Evolutionary conservation across 768 basidiomycete genomes (phyloP).

Genomic region (Flagelloscypha sp.): DNA sequence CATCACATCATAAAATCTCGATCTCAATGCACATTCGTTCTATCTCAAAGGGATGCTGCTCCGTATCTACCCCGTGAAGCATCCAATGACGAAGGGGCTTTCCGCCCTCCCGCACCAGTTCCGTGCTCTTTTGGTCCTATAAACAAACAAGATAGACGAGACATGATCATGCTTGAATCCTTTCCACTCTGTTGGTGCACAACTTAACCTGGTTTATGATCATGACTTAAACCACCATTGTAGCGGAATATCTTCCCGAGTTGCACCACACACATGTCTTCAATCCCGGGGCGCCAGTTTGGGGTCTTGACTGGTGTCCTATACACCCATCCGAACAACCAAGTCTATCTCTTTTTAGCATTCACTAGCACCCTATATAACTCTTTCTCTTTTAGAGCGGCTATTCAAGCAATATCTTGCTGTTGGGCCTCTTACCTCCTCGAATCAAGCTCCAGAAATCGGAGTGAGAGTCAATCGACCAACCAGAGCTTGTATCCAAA

Average conservation of each 20-base stretch:
- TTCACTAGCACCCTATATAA: slow-evolving; percentile 1
- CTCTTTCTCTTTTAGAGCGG: slow-evolving; percentile 30
- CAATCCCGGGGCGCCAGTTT: slow-evolving; percentile 84
- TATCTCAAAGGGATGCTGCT: slow-evolving; percentile 39
- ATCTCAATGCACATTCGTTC: background rate
- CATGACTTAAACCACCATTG: slow-evolving; percentile 3
- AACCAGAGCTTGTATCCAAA: slow-evolving; percentile 65
- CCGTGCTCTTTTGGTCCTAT: slow-evolving; percentile 63
- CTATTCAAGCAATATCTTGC: slow-evolving; percentile 74
- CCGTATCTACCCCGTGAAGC: slow-evolving; percentile 53
- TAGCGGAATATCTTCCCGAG: slow-evolving; percentile 54
- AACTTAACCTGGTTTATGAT: background rate
- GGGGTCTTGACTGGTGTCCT: slow-evolving; percentile 93
- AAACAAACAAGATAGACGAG: slow-evolving; percentile 38
- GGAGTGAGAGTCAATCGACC: slow-evolving; percentile 53
- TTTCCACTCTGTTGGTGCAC: slow-evolving; percentile 46
- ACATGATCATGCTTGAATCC: slow-evolving; percentile 49
- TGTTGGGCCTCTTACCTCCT: slow-evolving; percentile 64
- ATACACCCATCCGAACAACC: slow-evolving; percentile 49
- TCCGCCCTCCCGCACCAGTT: slow-evolving; percentile 46
- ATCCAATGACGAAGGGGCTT: slow-evolving; percentile 42
- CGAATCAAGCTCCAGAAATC: slow-evolving; percentile 54
- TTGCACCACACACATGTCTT: slow-evolving; percentile 66
- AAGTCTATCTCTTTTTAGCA: slow-evolving; percentile 25
- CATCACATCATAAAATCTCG: too few species aligned